Conservation (phyloP, 176 grass and related monocot genomes). For the Oryza brachyantha region DNA sequence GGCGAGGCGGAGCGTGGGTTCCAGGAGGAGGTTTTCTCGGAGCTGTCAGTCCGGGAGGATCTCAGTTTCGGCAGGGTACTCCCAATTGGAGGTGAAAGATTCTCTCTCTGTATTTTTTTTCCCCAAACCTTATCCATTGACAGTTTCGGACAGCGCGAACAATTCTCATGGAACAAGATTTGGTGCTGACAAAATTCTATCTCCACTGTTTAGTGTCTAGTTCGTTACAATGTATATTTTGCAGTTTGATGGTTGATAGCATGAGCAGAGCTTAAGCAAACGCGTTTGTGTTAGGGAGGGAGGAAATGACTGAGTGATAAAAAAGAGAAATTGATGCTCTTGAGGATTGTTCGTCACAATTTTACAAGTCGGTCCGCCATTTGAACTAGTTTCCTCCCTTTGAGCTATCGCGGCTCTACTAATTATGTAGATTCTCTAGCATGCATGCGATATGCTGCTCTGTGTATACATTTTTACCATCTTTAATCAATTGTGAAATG, state of each 20-base stretch:
- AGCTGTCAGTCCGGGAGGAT: background rate
- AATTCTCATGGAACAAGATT: background rate
- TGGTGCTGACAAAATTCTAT: background rate
- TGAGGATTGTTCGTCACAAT: background rate
- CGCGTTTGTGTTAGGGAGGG: background rate
- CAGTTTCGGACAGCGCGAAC: no score
- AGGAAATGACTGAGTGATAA: background rate
- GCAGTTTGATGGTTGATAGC: background rate
- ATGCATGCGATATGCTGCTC: background rate
- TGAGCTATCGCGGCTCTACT: background rate
- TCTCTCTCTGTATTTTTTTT: no score
- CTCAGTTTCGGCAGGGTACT: slow-evolving; percentile 14
- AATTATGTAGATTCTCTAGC: background rate
- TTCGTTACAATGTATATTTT: background rate
- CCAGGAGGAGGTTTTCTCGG: slow-evolving; percentile 4
- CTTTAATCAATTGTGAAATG: background rate
- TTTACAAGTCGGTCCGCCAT: background rate
- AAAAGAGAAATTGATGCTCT: background rate
- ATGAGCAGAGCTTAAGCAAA: background rate
- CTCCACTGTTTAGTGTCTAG: background rate
- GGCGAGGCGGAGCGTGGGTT: background rate
- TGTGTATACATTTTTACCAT: background rate
- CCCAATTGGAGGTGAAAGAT: slow-evolving; percentile 55
- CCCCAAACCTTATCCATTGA: no score
- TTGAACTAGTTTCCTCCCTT: background rate